phyloP scores from a whole-genome alignment of 495 filamentous ascomycete species.

The Hypoxylon lenormandii region DNA sequence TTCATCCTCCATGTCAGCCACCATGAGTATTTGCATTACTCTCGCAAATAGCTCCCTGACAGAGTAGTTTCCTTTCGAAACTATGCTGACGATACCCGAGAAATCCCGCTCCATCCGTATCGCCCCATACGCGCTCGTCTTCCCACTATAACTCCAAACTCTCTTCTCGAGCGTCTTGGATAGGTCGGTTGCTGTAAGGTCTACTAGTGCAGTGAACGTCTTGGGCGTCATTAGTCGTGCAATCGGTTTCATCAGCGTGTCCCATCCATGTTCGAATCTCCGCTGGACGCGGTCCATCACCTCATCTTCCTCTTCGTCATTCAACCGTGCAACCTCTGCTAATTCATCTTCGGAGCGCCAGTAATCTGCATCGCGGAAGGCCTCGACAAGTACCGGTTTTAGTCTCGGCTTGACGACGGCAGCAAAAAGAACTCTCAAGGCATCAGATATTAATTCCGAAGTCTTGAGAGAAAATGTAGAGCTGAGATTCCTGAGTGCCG shows the following conservation, averaged over 20 bases:
- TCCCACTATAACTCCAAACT: constrained; percentile 83
- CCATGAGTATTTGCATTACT: constrained; percentile 84
- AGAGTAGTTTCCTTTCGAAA: constrained; percentile 81
- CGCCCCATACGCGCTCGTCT: constrained; percentile 84
- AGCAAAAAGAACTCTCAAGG: constrained; percentile 84
- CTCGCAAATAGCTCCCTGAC: constrained; percentile 83
- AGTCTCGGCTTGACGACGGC: constrained; percentile 87
- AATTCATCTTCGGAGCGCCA: constrained; percentile 64
- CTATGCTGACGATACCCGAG: constrained; percentile 77
- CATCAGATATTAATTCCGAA: constrained; percentile 82
- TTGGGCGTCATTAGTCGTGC: constrained; percentile 82
- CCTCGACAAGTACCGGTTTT: constrained; percentile 83
- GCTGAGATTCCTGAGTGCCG: constrained; percentile 75
- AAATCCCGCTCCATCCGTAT: constrained; percentile 90
- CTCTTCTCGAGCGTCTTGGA: constrained; percentile 84
- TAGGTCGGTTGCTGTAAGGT: constrained; percentile 77
- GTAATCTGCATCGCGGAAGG: constrained; percentile 94
- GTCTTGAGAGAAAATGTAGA: constrained; percentile 78
- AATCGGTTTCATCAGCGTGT: constrained; percentile 82
- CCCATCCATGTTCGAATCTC: constrained; percentile 84
- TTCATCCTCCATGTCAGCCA: constrained; percentile 97
- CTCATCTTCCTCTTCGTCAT: constrained; percentile 66
- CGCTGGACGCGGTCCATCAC: constrained; percentile 71
- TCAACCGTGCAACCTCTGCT: constrained; percentile 59
- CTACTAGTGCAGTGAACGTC: constrained; percentile 77